phyloP scores from a whole-genome alignment of 2,329 filamentous ascomycete species.

The Niveomyces coronatus region DNA sequence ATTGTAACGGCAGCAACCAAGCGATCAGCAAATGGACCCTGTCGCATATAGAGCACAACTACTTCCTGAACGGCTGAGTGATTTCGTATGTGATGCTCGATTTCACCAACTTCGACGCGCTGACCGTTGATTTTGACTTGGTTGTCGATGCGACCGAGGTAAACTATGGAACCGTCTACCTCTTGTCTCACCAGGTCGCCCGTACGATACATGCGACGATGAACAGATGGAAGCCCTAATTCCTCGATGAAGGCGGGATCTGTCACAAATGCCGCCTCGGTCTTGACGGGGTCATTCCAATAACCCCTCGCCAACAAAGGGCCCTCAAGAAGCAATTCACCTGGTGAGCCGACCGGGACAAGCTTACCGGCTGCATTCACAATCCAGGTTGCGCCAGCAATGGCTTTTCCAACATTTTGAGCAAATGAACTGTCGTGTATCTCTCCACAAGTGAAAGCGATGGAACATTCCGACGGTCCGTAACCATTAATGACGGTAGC shows the following conservation, averaged over 20 bases:
- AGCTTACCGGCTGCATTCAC: background rate
- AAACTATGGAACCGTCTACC: background rate
- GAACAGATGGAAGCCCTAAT: background rate
- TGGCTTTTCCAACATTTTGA: background rate
- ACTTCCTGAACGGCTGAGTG: too few species aligned
- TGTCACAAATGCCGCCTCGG: background rate
- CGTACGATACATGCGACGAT: constrained; percentile 2
- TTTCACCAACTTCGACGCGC: background rate
- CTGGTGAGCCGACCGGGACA: background rate
- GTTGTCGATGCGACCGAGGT: background rate
- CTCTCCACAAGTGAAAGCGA: background rate
- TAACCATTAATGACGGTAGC: constrained; percentile 1
- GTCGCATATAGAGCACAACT: too few species aligned
- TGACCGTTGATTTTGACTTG: background rate
- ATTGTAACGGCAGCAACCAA: too few species aligned
- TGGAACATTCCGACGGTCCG: constrained; percentile 4
- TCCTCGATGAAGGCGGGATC: background rate
- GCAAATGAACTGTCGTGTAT: background rate
- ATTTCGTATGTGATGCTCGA: background rate
- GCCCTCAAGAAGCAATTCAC: constrained; percentile 17
- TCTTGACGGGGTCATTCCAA: background rate
- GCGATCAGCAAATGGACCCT: too few species aligned
- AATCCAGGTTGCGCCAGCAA: background rate
- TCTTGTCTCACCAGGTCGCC: constrained; percentile 1
- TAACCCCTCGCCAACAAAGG: constrained; percentile 6